Evolutionary conservation across 352 stramenopile species (phyloP).

Genomic region (Pythium plurisporium): DNA sequence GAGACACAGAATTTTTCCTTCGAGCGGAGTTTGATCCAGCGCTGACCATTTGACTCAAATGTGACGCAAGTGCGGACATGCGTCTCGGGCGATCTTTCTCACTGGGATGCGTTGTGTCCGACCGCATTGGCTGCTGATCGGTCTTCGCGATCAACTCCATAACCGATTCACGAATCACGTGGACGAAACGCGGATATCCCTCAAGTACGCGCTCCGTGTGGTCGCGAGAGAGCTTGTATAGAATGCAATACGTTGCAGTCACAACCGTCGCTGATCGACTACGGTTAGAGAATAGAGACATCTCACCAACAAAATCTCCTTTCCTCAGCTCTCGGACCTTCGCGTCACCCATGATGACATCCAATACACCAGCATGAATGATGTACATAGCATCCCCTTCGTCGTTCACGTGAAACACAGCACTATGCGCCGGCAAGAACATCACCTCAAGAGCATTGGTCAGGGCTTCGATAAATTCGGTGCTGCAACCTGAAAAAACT

Average conservation of each 20-base stretch:
- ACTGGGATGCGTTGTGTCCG: background rate
- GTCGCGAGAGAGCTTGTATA: slow-evolving; percentile 67
- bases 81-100: background rate
- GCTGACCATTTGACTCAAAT: slow-evolving; percentile 11
- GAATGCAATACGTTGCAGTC: slow-evolving; percentile 62
- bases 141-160: slow-evolving; percentile 21
- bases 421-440: slow-evolving; percentile 36
- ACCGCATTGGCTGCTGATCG: background rate
- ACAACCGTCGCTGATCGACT: slow-evolving; percentile 53
- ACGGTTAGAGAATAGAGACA: slow-evolving; percentile 66
- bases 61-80: slow-evolving; percentile 12
- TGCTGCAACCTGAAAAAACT: slow-evolving; percentile 37
- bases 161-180: slow-evolving; percentile 30
- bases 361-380: slow-evolving; percentile 34
- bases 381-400: slow-evolving; percentile 52
- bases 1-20: background rate
- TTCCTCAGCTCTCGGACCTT: slow-evolving; percentile 34
- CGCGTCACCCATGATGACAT: slow-evolving; percentile 30
- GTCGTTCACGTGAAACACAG: slow-evolving; percentile 33
- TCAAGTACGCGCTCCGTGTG: slow-evolving; percentile 58
- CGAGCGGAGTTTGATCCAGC: background rate
- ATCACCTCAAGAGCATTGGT: slow-evolving; percentile 42
- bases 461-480: slow-evolving; percentile 37
- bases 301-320: slow-evolving; percentile 30
- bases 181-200: slow-evolving; percentile 43